These are phyloP conservation scores for Bretschneidera sinensis DNA, from an alignment of 345 rosid genomes.

Conservation along the genomic window DNA sequence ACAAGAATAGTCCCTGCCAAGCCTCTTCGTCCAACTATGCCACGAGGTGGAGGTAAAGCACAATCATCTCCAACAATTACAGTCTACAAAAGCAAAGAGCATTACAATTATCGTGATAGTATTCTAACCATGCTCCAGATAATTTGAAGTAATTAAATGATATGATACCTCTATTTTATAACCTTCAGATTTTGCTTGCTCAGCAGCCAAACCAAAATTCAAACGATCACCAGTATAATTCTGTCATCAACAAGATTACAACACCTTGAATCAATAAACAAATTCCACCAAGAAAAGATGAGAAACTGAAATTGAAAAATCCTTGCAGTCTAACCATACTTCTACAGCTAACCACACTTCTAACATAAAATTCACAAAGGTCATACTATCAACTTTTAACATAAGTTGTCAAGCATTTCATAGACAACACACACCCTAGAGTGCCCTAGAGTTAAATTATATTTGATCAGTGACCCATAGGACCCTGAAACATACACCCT, in stretches of 20 bases:
- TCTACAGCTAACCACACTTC: background rate
- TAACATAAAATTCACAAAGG: background rate
- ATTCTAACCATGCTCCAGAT: background rate
- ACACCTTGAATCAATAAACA: conserved; percentile 15
- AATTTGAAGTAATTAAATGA: background rate
- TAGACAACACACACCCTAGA: too few relatives aligned
- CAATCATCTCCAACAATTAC: conserved; percentile 97
- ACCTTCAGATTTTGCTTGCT: conserved; percentile 98
- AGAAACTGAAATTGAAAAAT: background rate
- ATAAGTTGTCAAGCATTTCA: too few relatives aligned
- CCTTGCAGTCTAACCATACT: background rate
- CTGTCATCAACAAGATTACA: conserved; percentile 40
- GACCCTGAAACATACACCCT: background rate
- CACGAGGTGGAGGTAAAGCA: conserved; percentile 92
- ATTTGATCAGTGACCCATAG: too few relatives aligned
- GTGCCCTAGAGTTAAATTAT: too few relatives aligned
- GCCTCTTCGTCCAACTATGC: conserved; percentile 90
- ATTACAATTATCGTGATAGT: conserved; percentile 3
- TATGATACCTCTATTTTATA: conserved; percentile 76
- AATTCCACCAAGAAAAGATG: background rate
- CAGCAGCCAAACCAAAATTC: conserved; percentile 98
- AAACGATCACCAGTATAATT: conserved; percentile 95
- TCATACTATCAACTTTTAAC: too few relatives aligned
- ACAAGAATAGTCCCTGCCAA: conserved; percentile 94
- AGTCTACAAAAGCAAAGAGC: conserved; percentile 44